Evolutionary conservation across 768 basidiomycete genomes (phyloP), one percentile per base, ranked within the genome.

Genomic region (Daedaleopsis nitida): DNA sequence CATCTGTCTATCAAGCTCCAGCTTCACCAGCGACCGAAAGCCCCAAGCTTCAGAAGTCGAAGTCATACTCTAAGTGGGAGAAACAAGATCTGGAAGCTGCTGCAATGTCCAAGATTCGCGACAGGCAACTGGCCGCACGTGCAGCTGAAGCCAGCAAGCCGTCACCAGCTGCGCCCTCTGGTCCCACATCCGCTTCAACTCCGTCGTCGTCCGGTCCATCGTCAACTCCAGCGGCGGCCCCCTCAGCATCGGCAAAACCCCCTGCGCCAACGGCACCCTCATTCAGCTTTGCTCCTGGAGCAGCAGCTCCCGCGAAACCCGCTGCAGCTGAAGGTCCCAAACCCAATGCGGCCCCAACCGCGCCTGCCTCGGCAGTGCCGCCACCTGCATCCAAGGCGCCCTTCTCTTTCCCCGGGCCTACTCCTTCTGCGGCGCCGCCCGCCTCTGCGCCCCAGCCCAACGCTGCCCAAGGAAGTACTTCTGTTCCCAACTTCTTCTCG

Each of bases 41-140:
- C 65, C 86, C 88, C 7, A 86, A 86, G 57, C 67, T 78, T 16
- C 71, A 73, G 27, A 65, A 71, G 47, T 73, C 76, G 2, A 79
- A 77, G 65, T 78, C 80, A 19, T 87, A 85, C 65, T 88, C 89
- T 3, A 92, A 91, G 74, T 92, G 89, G 89, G 91, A 93, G 72
- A 92, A 91, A 62, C 91, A 93, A 72, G 91, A 94, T 66, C 72
- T 91, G 34, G 91, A 94, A 67, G 91, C 91, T 3, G 83, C 84
- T 45, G 89, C 90, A 23, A 87, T 93, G 81, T 82, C 83, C 67
- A 87, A 81, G 69, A 83, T 93, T 67, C 79, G 91, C 52, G 84
- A 72, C 69, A 79, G 74, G 68, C 77, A 78, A 55, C 66, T 65
- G 16, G 55, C 60, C 27, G 49, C 57, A 6, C 47, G 58, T 12